Percentiles rank a stretch among this genome's conserved stretches.
Evolutionary conservation across 1,139 yeast genomes (phyloP).

Genomic region (Saccharomyces pastorianus): DNA sequence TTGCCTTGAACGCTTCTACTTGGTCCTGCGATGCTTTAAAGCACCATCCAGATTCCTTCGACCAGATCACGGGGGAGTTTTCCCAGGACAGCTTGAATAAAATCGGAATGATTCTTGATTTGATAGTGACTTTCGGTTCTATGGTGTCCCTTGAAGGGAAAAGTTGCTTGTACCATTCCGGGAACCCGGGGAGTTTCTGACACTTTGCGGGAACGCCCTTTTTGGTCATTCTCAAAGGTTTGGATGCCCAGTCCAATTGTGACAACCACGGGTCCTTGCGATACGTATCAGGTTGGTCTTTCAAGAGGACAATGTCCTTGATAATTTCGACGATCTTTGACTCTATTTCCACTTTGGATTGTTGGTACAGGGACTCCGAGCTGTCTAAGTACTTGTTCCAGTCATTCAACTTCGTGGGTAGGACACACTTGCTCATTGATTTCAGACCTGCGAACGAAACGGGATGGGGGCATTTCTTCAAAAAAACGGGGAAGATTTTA

Average conservation of each 20-base stretch:
- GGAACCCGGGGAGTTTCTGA: constrained; percentile 82
- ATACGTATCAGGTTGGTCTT: constrained; percentile 25
- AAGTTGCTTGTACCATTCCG: constrained; percentile 85
- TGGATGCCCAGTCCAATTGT: constrained; percentile 81
- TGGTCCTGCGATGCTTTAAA: constrained; percentile 47
- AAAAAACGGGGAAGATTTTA: constrained; percentile 62
- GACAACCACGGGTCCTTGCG: constrained; percentile 74
- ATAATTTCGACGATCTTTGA: constrained; percentile 54
- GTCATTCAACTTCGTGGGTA: constrained; percentile 60
- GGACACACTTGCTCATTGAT: constrained; percentile 63
- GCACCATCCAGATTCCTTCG: constrained; percentile 79
- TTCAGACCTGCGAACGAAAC: constrained; percentile 86
- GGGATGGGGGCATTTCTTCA: constrained; percentile 77
- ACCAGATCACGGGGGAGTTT: constrained; percentile 73
- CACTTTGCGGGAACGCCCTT: constrained; percentile 66
- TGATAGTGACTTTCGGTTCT: constrained; percentile 53
- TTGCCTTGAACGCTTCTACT: constrained; percentile 37
- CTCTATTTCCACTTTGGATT: constrained; percentile 50
- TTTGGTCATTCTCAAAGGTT: constrained; percentile 55
- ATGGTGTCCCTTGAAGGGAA: constrained; percentile 41
- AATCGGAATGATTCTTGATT: constrained; percentile 70
- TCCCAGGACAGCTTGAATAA: constrained; percentile 80
- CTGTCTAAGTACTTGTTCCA: constrained; percentile 69
- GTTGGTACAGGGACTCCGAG: constrained; percentile 62
- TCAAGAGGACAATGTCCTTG: constrained; percentile 44